These are phyloP conservation scores for Gymnopilus junonius DNA, from an alignment of 768 basidiomycete genomes.

Conservation along the genomic window DNA sequence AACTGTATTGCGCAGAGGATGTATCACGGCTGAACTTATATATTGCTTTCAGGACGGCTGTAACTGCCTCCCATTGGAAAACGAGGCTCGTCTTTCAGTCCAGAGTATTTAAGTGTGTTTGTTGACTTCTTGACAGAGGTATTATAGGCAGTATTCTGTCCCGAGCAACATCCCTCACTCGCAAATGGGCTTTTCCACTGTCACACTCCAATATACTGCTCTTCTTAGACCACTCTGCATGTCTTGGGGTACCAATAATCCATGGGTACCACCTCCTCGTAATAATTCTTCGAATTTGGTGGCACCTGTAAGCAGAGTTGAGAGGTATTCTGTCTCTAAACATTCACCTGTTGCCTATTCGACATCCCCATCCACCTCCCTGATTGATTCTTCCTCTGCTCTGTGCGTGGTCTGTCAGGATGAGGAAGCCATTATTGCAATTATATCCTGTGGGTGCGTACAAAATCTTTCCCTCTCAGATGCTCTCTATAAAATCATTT, in stretches of 20 bases:
- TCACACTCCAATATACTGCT: not conserved
- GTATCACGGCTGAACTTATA: not conserved
- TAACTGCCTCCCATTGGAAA: not conserved
- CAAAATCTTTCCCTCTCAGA: not conserved
- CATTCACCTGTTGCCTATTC: not conserved
- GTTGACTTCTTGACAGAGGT: not conserved
- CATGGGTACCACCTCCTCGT: not conserved
- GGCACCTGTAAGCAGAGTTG: not conserved
- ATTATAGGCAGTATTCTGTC: constrained; percentile 1
- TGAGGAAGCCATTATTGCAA: constrained; percentile 90
- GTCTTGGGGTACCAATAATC: not conserved
- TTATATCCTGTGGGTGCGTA: constrained; percentile 91
- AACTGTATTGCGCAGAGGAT: not conserved
- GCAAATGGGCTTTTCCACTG: not conserved
- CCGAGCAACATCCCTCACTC: not conserved
- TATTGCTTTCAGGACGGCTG: not conserved
- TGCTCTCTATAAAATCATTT: too few species aligned
- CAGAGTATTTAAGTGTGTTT: not conserved
- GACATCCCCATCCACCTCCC: not conserved
- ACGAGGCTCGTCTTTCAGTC: not conserved
- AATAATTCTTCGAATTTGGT: not conserved
- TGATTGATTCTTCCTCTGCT: not conserved
- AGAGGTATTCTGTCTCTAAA: not conserved
- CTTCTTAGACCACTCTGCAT: not conserved
- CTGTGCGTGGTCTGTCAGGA: constrained; percentile 94